Conservation (phyloP, 257 asterid species). For the Handroanthus guayacan region DNA sequence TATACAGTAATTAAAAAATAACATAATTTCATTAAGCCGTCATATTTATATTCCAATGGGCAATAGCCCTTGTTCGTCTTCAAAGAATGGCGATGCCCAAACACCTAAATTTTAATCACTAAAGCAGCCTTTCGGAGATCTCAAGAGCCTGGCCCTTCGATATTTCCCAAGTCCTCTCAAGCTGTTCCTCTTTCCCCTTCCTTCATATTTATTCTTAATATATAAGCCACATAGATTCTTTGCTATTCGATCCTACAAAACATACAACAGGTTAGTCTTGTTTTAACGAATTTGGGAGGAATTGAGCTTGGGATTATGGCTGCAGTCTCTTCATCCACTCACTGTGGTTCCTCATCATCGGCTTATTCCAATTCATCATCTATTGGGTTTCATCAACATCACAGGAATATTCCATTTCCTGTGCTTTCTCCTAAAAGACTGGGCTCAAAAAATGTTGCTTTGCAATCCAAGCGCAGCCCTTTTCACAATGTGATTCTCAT, state of each 20-base stretch:
- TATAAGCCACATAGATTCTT: background rate
- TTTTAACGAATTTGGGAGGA: background rate
- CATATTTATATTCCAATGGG: background rate
- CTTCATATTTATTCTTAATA: background rate
- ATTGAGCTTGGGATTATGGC: slow-evolving; percentile 53
- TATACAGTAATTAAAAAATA: too few relatives aligned
- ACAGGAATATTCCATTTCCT: slow-evolving; percentile 38
- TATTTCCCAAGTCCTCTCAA: slow-evolving; percentile 51
- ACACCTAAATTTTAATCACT: background rate
- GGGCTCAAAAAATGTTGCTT: slow-evolving; percentile 46
- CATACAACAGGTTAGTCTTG: background rate
- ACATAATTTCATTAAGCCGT: too few relatives aligned
- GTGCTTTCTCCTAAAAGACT: slow-evolving; percentile 41
- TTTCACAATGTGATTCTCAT: slow-evolving; percentile 56
- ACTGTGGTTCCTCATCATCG: slow-evolving; percentile 58
- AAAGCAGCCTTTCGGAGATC: slow-evolving; percentile 83
- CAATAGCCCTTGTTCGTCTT: background rate
- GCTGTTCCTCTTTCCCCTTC: background rate
- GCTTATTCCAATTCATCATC: slow-evolving; percentile 55
- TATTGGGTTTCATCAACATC: slow-evolving; percentile 42
- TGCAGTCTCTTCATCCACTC: slow-evolving; percentile 59
- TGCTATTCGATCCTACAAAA: slow-evolving; percentile 10
- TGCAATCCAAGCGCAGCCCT: slow-evolving; percentile 55
- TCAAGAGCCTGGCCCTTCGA: slow-evolving; percentile 73
- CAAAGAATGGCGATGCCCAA: background rate